A percentile compares a stretch with the other conserved stretches of the same genome.
These are phyloP conservation scores for Leccinum solheimii DNA, from an alignment of 1,284 basidiomycete species.

Conservation along the genomic window DNA sequence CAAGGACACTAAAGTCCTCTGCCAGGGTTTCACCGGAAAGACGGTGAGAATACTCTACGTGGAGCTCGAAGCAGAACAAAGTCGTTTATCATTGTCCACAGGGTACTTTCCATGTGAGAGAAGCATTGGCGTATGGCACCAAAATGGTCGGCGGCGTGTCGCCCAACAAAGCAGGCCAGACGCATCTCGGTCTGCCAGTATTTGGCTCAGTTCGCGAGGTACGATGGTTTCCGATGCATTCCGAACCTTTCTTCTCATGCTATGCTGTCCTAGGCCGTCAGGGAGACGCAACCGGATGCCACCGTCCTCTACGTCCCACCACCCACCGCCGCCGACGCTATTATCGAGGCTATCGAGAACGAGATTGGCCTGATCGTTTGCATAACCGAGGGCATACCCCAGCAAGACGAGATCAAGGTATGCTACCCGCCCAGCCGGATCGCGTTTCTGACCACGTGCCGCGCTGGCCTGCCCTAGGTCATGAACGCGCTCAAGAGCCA, in stretches of 20 bases:
- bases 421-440: conserved; percentile 21
- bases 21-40: conserved; percentile 97
- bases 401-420: conserved; percentile 91
- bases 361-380: conserved; percentile 96
- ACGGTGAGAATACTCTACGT: conserved; percentile 61
- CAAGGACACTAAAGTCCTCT: conserved; percentile 93
- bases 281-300: conserved; percentile 84
- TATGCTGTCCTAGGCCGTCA: conserved; percentile 66
- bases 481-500: conserved; percentile 94
- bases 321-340: conserved; percentile 89
- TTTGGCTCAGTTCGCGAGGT: conserved; percentile 94
- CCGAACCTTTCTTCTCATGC: conserved; percentile 1
- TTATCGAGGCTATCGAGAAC: conserved; percentile 96
- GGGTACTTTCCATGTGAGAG: conserved; percentile 97
- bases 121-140: conserved; percentile 94
- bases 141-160: conserved; percentile 98
- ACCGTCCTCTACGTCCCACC: conserved; percentile 96
- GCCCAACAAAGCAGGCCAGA: conserved; percentile 96
- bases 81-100: conserved; percentile 36
- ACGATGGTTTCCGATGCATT: conserved; percentile 21
- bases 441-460: conserved; percentile 7
- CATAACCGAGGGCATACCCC: conserved; percentile 97
- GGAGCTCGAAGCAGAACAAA: not conserved
- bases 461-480: conserved; percentile 51
- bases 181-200: conserved; percentile 93